A percentile compares a stretch with the other conserved stretches of the same genome.
Evolutionary conservation across 305 asterid species (phyloP).

Genomic region (Fraxinus albicans): DNA sequence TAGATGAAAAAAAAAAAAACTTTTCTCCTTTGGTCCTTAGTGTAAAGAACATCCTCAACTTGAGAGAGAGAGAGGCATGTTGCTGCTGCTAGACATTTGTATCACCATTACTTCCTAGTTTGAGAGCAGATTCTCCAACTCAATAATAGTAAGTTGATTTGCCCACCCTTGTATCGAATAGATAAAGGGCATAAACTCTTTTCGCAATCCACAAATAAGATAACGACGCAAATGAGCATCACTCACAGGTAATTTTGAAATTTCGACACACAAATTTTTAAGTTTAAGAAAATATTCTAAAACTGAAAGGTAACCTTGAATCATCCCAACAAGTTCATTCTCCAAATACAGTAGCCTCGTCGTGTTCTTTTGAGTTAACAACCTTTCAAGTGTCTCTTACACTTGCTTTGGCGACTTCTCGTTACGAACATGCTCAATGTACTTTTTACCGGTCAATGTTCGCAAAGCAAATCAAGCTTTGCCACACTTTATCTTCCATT

Average conservation of each 20-base stretch:
- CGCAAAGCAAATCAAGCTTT: slow-evolving; percentile 4
- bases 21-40: not conserved
- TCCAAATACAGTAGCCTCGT: not conserved
- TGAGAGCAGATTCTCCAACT: slow-evolving; percentile 4
- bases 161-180: not conserved
- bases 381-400: slow-evolving; percentile 18
- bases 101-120: slow-evolving; percentile 2
- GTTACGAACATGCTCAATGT: slow-evolving; percentile 15
- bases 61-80: not conserved
- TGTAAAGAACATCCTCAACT: not conserved
- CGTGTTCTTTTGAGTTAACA: slow-evolving; percentile 12
- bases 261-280: not conserved
- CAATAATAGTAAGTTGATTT: not conserved
- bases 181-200: not conserved
- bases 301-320: not conserved
- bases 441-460: slow-evolving; percentile 9
- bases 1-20: not conserved
- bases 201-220: not conserved
- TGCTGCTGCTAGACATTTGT: not conserved
- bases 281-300: not conserved
- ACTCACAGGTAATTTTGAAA: not conserved
- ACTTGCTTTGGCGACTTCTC: slow-evolving; percentile 10
- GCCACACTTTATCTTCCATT: too few relatives aligned
- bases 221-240: not conserved
- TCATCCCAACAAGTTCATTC: not conserved